Percentiles rank a stretch among this genome's conserved stretches.
Conservation (phyloP, 192 early-diverging fungal genomes). For the Podila verticillata region DNA sequence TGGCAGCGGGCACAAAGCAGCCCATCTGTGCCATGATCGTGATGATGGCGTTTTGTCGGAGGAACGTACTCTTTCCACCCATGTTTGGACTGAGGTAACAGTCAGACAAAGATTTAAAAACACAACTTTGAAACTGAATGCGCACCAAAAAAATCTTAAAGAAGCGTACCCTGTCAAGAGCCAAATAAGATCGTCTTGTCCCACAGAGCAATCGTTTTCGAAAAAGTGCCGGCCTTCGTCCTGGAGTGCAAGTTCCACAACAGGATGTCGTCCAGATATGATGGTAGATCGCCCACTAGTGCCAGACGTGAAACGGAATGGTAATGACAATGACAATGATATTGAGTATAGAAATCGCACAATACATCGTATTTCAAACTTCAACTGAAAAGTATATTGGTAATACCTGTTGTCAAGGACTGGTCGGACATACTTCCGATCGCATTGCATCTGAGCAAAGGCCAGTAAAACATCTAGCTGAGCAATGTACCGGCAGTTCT, state of each 20-base stretch:
- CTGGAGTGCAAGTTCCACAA: constrained; percentile 65
- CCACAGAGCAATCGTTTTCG: constrained; percentile 64
- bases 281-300: constrained; percentile 28
- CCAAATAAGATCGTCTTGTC: constrained; percentile 51
- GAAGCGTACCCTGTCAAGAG: constrained; percentile 50
- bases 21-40: constrained; percentile 63
- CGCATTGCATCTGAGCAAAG: constrained; percentile 64
- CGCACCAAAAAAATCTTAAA: too few species aligned
- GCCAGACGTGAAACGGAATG: neutral
- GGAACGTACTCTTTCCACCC: constrained; percentile 64
- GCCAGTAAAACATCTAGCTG: constrained; percentile 75
- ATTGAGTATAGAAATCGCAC: neutral
- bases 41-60: constrained; percentile 63
- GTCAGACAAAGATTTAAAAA: too few species aligned
- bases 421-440: constrained; percentile 68
- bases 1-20: constrained; percentile 59
- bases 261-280: constrained; percentile 65
- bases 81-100: constrained; percentile 66
- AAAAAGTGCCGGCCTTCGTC: constrained; percentile 59
- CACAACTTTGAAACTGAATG: too few species aligned
- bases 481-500: constrained; percentile 69
- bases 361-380: too few species aligned
- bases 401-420: constrained; percentile 43
- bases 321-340: neutral
- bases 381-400: too few species aligned